phyloP scores from a whole-genome alignment of 78 protist genomes.

The Guillardia theta region DNA sequence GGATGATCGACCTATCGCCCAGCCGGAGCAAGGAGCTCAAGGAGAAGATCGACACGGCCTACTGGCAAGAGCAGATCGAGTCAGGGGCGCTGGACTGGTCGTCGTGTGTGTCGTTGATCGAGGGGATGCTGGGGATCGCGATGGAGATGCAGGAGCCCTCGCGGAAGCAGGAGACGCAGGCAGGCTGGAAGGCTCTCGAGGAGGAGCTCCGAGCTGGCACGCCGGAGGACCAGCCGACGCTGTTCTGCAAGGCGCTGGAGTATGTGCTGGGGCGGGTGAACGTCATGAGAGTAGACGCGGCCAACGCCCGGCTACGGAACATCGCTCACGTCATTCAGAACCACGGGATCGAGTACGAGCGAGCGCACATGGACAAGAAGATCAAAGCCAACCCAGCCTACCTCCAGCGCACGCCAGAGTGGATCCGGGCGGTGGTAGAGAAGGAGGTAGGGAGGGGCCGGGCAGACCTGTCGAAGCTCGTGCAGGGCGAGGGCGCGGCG shows the following conservation, averaged over 20 bases:
- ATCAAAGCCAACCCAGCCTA: no score
- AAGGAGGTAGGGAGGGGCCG: no score
- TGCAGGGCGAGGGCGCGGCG: neutral
- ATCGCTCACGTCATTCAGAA: neutral
- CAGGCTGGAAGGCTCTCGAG: neutral
- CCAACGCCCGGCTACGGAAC: neutral
- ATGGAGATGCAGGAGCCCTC: neutral
- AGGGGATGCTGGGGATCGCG: neutral
- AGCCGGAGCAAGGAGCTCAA: neutral
- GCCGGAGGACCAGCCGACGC: neutral
- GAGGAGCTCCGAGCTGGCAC: no score
- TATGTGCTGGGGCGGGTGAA: neutral
- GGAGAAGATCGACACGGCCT: neutral
- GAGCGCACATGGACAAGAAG: neutral
- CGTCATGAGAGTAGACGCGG: neutral
- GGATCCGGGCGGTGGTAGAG: no score
- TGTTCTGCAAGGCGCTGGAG: constrained; percentile 4
- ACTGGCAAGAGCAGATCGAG: neutral
- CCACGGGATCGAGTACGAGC: neutral
- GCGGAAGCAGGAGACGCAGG: neutral
- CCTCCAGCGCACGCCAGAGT: no score
- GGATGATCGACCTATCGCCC: neutral
- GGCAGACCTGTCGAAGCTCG: no score
- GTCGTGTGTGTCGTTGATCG: neutral
- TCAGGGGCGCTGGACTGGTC: neutral